These are phyloP conservation scores for Fusarium tanahbumbuense DNA, from an alignment of 2,329 filamentous ascomycete genomes.

Conservation along the genomic window DNA sequence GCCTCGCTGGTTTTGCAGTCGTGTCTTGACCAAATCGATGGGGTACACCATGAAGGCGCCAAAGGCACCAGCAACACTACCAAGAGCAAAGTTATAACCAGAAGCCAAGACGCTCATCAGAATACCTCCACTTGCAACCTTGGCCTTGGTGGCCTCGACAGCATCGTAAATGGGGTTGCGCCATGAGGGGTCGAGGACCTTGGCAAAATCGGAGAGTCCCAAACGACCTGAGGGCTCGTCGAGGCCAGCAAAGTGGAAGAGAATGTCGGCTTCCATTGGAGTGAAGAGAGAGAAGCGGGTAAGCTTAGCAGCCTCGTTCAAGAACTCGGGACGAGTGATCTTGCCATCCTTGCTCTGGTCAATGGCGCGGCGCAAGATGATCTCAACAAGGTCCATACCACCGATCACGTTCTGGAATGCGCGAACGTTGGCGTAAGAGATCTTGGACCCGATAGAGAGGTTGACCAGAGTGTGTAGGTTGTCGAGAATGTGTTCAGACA, in stretches of 20 bases:
- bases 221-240: conserved; percentile 90
- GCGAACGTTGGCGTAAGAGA: conserved; percentile 96
- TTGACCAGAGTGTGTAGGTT: conserved; percentile 95
- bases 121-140: conserved; percentile 53
- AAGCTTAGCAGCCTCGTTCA: conserved; percentile 90
- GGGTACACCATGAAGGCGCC: conserved; percentile 99
- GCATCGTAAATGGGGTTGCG: conserved; percentile 69
- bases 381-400: conserved; percentile 97
- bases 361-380: conserved; percentile 89
- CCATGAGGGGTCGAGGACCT: conserved; percentile 95
- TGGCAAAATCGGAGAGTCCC: conserved; percentile 85
- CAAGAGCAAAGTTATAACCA: conserved; percentile 88
- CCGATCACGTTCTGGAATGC: conserved; percentile 98
- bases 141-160: conserved; percentile 60
- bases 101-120: conserved; percentile 74
- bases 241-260: conserved; percentile 97
- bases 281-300: conserved; percentile 97
- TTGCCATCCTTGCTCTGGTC: conserved; percentile 86
- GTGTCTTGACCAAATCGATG: conserved; percentile 97
- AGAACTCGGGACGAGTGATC: conserved; percentile 93
- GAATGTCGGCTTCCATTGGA: conserved; percentile 97
- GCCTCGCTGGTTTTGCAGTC: conserved; percentile 95
- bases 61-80: conserved; percentile 92
- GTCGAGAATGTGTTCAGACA: conserved; percentile 93
- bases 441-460: conserved; percentile 89